Evolutionary conservation across 495 filamentous ascomycete genomes (phyloP), one percentile per base, ranked within the genome.

Genomic region (Entonaema liquescens): DNA sequence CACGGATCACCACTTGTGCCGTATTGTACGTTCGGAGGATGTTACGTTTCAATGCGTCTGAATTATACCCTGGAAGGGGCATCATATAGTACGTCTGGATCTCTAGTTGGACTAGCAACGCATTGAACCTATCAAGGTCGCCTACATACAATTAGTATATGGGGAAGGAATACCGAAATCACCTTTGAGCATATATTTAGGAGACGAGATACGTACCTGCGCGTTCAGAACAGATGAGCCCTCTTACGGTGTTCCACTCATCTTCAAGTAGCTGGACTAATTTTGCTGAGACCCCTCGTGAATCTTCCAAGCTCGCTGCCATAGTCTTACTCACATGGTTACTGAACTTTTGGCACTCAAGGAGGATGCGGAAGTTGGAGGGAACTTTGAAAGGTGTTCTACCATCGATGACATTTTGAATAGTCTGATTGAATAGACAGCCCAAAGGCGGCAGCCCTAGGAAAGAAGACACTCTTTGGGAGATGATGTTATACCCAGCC

Each of bases 1-100:
- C 61, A 55, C 68, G 73, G 65, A 84, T 72, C 26, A 82, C 62
- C 12, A 77, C 59, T 21, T 75, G 75, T 60, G 82, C 79, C 2
- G 82, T 83, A 52, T 68, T 77, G 73, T 79, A 82, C 53, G 78
- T 68, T 2, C 81, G 81, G 44, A 82, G 66, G 5, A 82, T 65
- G 64, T 79, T 79, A 31, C 79, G 77, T 58, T 80, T 81, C 4
- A 82, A 72, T n/a, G 78, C 71, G 23, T 77, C 79, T 11, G 71
- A 38, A 72, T 66, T 67, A 62, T 75, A 76, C 49, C 74, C 75
- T 1, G 79, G 77, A 1, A 77, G 68, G 28, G 81, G 80, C 67
- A 83, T 80, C 62, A 84, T 75, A 74, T 84, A 84, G 74, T 79
- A 84, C 12, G 73, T 74, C 54, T 84, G 82, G 54, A 84, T 82